These are phyloP conservation scores for Hypsizygus marmoreus DNA, from an alignment of 768 basidiomycete genomes.

Conservation along the genomic window DNA sequence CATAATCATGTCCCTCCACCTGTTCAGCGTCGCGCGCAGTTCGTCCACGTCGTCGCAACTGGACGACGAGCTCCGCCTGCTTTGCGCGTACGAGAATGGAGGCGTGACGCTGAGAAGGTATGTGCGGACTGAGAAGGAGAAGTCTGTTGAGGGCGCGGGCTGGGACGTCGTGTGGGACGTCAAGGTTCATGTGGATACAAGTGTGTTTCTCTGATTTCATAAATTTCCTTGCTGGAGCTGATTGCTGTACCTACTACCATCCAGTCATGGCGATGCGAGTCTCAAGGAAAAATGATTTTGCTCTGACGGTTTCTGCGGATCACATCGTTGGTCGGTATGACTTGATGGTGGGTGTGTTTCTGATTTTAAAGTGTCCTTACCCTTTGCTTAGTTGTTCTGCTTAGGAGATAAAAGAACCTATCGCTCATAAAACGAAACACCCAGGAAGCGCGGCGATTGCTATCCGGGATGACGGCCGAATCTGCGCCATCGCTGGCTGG, in stretches of 20 bases:
- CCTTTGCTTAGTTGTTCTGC: neutral
- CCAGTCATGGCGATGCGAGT: constrained; percentile 88
- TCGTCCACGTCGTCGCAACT: constrained; percentile 30
- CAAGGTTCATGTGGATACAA: constrained; percentile 71
- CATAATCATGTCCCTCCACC: constrained; percentile 86
- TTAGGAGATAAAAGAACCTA: no score
- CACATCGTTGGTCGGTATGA: constrained; percentile 72
- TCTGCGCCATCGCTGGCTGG: constrained; percentile 93
- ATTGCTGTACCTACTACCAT: neutral
- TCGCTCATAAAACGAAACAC: constrained; percentile 76
- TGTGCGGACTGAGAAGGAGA: constrained; percentile 37
- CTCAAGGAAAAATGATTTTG: constrained; percentile 56
- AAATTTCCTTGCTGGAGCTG: no score
- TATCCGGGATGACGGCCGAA: constrained; percentile 70
- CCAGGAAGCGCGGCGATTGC: constrained; percentile 81
- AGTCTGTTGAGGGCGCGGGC: constrained; percentile 68
- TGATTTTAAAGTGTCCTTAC: neutral
- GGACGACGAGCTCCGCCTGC: constrained; percentile 51
- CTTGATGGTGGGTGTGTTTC: constrained; percentile 42
- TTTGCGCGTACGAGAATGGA: constrained; percentile 87
- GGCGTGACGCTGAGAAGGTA: constrained; percentile 72
- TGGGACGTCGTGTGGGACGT: constrained; percentile 73
- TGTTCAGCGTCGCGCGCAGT: constrained; percentile 41
- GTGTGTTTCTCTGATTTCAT: constrained; percentile 39
- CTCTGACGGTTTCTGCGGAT: constrained; percentile 85